Evolutionary conservation across 495 filamentous ascomycete genomes (phyloP).

Genomic region (Aspergillus bertholletiae): DNA sequence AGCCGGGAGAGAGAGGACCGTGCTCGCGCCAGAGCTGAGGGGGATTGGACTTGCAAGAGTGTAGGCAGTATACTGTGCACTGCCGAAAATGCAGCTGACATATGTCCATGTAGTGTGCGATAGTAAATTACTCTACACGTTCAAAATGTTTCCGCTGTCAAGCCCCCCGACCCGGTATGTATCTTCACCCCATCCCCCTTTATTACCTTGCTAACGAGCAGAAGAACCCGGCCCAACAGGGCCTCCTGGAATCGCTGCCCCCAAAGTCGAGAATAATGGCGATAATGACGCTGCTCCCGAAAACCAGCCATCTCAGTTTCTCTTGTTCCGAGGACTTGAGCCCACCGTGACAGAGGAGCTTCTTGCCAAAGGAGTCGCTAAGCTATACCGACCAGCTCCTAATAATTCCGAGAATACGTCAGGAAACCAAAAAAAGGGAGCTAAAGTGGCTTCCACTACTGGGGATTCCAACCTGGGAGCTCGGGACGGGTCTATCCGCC

Average conservation of each 20-base stretch:
- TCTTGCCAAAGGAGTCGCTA: slow-evolving; percentile 73
- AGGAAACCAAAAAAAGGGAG: slow-evolving; percentile 44
- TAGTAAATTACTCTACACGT: slow-evolving; percentile 68
- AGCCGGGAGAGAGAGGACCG: slow-evolving; percentile 56
- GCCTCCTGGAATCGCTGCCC: slow-evolving; percentile 31
- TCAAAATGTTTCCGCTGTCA: slow-evolving; percentile 73
- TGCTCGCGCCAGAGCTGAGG: slow-evolving; percentile 51
- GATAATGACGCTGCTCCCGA: slow-evolving; percentile 79
- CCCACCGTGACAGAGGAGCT: slow-evolving; percentile 71
- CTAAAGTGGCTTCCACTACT: slow-evolving; percentile 73
- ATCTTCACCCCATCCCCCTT: background rate
- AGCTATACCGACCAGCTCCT: slow-evolving; percentile 59
- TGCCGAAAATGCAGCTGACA: slow-evolving; percentile 3
- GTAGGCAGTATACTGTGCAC: slow-evolving; percentile 40
- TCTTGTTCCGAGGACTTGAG: slow-evolving; percentile 75
- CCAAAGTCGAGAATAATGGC: slow-evolving; percentile 57
- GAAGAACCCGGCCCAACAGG: slow-evolving; percentile 22
- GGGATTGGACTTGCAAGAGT: slow-evolving; percentile 74
- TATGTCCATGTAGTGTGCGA: slow-evolving; percentile 54
- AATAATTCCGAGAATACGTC: slow-evolving; percentile 18
- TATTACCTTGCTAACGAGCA: slow-evolving; percentile 11
- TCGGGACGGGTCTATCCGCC: slow-evolving; percentile 67
- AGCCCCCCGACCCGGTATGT: slow-evolving; percentile 64
- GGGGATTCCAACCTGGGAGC: slow-evolving; percentile 73
- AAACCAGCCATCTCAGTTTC: slow-evolving; percentile 71